phyloP scores from a whole-genome alignment of 495 filamentous ascomycete genomes.

The Neurospora sp. region DNA sequence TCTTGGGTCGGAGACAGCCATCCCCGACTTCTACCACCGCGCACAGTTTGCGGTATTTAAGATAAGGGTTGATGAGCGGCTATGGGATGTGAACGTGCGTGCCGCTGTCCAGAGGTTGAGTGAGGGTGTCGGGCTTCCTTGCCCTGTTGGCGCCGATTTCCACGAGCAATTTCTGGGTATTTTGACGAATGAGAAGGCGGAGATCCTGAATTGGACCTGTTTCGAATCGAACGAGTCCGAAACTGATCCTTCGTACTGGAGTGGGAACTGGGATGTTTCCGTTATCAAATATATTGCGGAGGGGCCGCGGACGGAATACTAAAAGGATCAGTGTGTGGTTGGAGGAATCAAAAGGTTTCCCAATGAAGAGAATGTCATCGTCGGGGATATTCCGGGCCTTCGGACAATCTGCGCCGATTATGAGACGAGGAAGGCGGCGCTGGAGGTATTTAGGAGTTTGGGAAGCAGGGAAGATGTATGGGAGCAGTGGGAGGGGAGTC shows the following conservation, averaged over 20 bases:
- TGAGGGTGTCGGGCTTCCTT: not conserved
- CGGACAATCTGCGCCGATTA: not conserved
- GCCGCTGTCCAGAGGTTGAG: not conserved
- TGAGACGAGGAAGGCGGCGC: not conserved
- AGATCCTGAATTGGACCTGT: not conserved
- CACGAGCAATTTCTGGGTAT: not conserved
- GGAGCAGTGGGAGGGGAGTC: not conserved
- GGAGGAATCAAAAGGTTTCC: too few species aligned
- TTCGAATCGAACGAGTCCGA: not conserved
- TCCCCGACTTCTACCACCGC: not conserved
- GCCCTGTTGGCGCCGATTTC: not conserved
- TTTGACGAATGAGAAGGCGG: not conserved
- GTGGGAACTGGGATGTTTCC: not conserved
- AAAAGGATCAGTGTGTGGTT: too few species aligned
- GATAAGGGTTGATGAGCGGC: not conserved
- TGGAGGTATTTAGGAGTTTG: not conserved
- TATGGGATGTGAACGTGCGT: not conserved
- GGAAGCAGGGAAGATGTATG: not conserved
- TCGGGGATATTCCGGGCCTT: too few species aligned
- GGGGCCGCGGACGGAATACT: not conserved
- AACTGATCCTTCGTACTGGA: not conserved
- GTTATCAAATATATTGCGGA: not conserved
- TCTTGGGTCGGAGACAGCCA: not conserved
- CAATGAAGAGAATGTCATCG: too few species aligned
- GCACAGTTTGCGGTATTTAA: not conserved